Evolutionary conservation across 768 basidiomycete genomes (phyloP).

Genomic region (Phanerochaete sordida): DNA sequence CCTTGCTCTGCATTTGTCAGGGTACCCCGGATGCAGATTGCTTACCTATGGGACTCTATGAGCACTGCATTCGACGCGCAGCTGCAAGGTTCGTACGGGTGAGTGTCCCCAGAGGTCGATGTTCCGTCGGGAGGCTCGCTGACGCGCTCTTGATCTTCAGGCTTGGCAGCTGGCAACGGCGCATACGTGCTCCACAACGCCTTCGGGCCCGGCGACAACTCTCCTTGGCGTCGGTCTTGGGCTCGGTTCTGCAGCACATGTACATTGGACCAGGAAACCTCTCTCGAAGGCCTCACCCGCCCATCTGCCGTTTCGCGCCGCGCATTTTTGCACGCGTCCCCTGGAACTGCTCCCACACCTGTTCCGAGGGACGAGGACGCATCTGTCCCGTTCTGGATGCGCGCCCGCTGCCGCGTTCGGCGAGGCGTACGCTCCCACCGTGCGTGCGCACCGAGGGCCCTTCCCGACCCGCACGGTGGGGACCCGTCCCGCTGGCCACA

Average conservation of each 20-base stretch:
- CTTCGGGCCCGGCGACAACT: neutral
- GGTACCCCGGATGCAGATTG: too few species aligned
- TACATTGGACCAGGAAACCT: neutral
- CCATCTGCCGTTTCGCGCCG: neutral
- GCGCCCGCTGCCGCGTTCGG: too few species aligned
- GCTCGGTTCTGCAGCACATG: neutral
- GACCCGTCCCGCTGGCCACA: neutral
- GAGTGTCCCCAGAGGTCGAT: too few species aligned
- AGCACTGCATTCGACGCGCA: too few species aligned
- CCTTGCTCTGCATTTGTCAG: too few species aligned
- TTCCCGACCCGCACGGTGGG: neutral
- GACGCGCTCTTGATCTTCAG: too few species aligned
- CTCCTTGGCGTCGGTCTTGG: neutral
- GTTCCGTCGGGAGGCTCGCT: too few species aligned
- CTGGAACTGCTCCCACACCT: neutral
- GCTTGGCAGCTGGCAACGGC: neutral
- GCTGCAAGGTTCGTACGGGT: too few species aligned
- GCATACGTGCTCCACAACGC: neutral
- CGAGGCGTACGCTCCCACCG: neutral
- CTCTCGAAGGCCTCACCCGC: neutral
- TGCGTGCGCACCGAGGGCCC: neutral
- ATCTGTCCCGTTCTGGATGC: too few species aligned
- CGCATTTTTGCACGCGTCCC: neutral
- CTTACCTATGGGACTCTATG: too few species aligned
- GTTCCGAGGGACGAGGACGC: neutral